phyloP scores from a whole-genome alignment of 345 rosid genomes.

The Luvunga scandens region DNA sequence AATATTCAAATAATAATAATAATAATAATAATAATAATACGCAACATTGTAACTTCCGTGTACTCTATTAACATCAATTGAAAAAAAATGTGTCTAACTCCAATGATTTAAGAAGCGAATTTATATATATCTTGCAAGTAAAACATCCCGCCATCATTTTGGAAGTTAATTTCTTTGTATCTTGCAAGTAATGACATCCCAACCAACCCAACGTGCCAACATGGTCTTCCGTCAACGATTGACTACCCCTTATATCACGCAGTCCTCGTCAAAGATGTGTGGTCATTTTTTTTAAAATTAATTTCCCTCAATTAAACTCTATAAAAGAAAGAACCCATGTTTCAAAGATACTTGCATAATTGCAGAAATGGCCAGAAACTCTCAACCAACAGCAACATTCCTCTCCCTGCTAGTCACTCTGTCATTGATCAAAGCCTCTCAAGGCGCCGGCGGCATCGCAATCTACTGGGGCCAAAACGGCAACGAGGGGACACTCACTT shows the following conservation, averaged over 20 bases:
- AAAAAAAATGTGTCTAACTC: too few relatives aligned
- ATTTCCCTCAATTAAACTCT: background rate
- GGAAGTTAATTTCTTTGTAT: background rate
- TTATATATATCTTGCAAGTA: too few relatives aligned
- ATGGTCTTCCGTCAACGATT: background rate
- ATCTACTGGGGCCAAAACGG: slow-evolving; percentile 62
- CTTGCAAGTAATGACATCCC: background rate
- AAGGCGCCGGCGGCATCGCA: slow-evolving; percentile 29
- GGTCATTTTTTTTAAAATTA: too few relatives aligned
- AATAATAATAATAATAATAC: too few relatives aligned
- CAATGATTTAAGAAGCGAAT: too few relatives aligned
- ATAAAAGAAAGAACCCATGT: background rate
- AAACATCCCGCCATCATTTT: background rate
- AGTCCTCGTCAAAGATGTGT: background rate
- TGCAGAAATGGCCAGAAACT: slow-evolving; percentile 1
- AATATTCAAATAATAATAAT: too few relatives aligned
- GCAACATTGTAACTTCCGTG: too few relatives aligned
- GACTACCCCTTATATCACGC: background rate
- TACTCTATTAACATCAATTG: too few relatives aligned
- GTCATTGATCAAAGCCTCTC: background rate
- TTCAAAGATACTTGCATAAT: background rate
- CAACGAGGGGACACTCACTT: slow-evolving; percentile 44
- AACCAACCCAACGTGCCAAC: background rate
- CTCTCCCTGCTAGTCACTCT: slow-evolving; percentile 11
- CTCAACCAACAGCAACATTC: slow-evolving; percentile 10